Percentiles rank a stretch among this genome's conserved stretches.
Conservation (phyloP, 495 filamentous ascomycete genomes). For the Bathelium albidoporum region DNA sequence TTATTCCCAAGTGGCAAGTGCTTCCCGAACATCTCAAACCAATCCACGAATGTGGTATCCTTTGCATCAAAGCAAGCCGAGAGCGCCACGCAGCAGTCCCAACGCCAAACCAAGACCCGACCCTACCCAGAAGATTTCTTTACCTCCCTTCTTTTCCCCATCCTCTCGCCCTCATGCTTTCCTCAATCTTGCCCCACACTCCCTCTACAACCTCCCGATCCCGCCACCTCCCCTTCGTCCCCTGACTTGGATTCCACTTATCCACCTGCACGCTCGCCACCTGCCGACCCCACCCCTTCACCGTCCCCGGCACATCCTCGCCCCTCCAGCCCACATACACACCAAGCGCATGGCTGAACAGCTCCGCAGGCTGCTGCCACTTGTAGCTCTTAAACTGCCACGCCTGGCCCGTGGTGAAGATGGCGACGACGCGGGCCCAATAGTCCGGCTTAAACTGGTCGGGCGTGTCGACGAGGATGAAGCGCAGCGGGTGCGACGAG, state of each 20-base stretch:
- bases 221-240: constrained; percentile 60
- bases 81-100: background rate
- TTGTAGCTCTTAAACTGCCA: constrained; percentile 99
- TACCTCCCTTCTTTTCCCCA: constrained; percentile 57
- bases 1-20: background rate
- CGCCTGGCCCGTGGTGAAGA: constrained; percentile 94
- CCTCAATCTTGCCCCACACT: constrained; percentile 86
- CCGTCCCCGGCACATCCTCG: constrained; percentile 58
- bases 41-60: background rate
- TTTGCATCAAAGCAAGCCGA: background rate
- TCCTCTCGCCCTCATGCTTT: constrained; percentile 72
- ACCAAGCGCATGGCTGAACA: constrained; percentile 80
- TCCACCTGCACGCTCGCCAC: constrained; percentile 68
- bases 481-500: constrained; percentile 66
- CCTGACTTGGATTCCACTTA: constrained; percentile 47
- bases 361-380: constrained; percentile 78
- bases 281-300: constrained; percentile 75
- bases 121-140: background rate
- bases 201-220: constrained; percentile 89
- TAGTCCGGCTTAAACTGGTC: constrained; percentile 97
- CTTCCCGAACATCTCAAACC: background rate
- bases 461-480: constrained; percentile 86
- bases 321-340: constrained; percentile 88
- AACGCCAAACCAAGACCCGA: background rate
- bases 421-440: constrained; percentile 89